Evolutionary conservation across 2,329 filamentous ascomycete species (phyloP), one percentile per base, ranked within the genome.

Genomic region (Chaetothyriales sp.): DNA sequence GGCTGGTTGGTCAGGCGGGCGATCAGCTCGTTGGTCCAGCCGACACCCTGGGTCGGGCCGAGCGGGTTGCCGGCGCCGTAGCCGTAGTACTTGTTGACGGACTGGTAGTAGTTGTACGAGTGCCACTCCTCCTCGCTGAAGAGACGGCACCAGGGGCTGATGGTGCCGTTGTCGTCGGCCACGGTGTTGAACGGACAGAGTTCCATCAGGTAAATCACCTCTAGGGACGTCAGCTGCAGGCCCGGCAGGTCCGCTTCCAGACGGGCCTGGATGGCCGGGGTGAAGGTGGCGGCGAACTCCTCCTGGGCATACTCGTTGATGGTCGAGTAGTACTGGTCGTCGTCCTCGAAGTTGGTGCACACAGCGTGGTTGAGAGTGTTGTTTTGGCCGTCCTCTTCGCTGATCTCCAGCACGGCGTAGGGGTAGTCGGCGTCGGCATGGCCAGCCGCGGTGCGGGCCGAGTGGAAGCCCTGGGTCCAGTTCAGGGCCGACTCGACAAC

Each of bases 1-100:
- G 83, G 75, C 15, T 70, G 66, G 28, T 73, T 70, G 0, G 85
- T 93, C 55, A 95, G 69, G 25, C 89, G 79, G 3, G 89, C 83
- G 49, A 95, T 76, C 9, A 95, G 77, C 70, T 95, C 89, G 65
- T 93, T 94, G 50, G 82, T 80, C 61, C 83, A 95, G 2, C 89
- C 89, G 1, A 92, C 83, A 1, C 89, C 89, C 66, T 93, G 87
- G 0, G 86, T 87, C 5, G 88, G 77, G 0, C 84, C 89, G 5
- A 95, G 74, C 0, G 80, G 77, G 62, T 87, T 88, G 12, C 88
- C 88, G 25, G 77, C 75, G 9, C 83, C 79, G 65, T 81, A 89
- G 50, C 82, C 81, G 66, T 95, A 95, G 73, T 82, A 95, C 64
- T 95, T 95, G 56, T 80, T 80, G 7, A 95, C 68, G 0, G 82